Evolutionary conservation across 2,329 filamentous ascomycete species (phyloP).

Genomic region (Penicillium sp.): DNA sequence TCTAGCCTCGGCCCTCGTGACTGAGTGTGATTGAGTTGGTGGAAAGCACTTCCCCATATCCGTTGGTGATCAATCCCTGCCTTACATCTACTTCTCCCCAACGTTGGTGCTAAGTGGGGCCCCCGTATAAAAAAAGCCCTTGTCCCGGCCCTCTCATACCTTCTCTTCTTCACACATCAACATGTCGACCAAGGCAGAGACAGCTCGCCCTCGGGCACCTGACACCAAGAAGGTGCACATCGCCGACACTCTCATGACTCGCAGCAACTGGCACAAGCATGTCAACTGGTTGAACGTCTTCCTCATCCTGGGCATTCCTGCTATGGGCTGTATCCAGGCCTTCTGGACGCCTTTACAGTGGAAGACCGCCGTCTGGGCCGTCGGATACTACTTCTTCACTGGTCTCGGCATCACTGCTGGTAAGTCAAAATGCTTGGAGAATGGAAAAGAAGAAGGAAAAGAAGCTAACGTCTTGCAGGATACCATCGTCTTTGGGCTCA

Average conservation of each 20-base stretch:
- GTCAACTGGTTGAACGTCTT: constrained; percentile 89
- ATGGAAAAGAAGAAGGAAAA: background rate
- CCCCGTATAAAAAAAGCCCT: constrained; percentile 21
- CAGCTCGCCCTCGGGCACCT: constrained; percentile 30
- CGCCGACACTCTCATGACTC: constrained; percentile 73
- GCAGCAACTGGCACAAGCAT: constrained; percentile 83
- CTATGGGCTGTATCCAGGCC: constrained; percentile 67
- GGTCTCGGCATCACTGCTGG: constrained; percentile 74
- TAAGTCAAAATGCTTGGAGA: constrained; percentile 38
- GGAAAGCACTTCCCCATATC: constrained; percentile 16
- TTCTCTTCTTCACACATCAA: constrained; percentile 16
- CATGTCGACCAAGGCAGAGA: constrained; percentile 38
- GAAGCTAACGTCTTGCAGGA: constrained; percentile 39
- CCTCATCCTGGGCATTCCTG: constrained; percentile 72
- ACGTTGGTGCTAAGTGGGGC: constrained; percentile 25
- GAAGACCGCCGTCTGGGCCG: constrained; percentile 68
- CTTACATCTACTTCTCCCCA: constrained; percentile 19
- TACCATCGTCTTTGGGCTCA: constrained; percentile 86
- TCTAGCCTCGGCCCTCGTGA: constrained; percentile 29
- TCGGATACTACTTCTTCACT: constrained; percentile 79
- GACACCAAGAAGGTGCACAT: constrained; percentile 73
- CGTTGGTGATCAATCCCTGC: constrained; percentile 22
- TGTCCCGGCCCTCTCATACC: constrained; percentile 5
- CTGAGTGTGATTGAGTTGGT: background rate
- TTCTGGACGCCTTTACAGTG: constrained; percentile 71